Evolutionary conservation across 768 basidiomycete species (phyloP).

Genomic region (Boletus sp.): DNA sequence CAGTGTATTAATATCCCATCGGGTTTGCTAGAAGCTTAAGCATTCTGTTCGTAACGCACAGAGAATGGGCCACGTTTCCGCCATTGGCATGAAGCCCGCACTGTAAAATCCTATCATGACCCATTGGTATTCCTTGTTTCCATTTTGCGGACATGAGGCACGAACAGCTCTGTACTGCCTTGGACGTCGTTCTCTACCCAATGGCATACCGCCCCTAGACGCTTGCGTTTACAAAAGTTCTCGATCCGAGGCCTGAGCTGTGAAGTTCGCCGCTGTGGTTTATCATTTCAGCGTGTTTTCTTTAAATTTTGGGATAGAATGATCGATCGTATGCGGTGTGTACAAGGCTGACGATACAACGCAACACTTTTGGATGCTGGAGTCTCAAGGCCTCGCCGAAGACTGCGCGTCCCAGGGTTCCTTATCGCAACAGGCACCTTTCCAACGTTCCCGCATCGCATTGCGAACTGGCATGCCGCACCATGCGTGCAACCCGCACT

Average conservation of each 20-base stretch:
- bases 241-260: not conserved
- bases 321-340: not conserved
- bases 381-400: not conserved
- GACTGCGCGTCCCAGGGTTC: not conserved
- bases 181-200: not conserved
- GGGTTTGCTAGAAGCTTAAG: not conserved
- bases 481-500: not conserved
- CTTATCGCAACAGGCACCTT: not conserved
- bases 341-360: not conserved
- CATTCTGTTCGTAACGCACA: not conserved
- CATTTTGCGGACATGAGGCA: constrained; percentile 1
- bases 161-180: not conserved
- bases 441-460: constrained; percentile 6
- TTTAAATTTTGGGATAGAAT: not conserved
- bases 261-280: not conserved
- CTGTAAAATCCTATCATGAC: not conserved
- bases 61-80: not conserved
- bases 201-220: too few species aligned
- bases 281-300: not conserved
- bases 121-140: not conserved
- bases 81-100: not conserved
- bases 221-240: not conserved
- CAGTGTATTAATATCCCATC: not conserved
- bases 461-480: not conserved
- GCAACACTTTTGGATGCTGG: not conserved